A percentile compares a stretch with the other conserved stretches of the same genome.
phyloP scores from a whole-genome alignment of 257 asterid genomes.

The Dorcoceras hygrometricum region DNA sequence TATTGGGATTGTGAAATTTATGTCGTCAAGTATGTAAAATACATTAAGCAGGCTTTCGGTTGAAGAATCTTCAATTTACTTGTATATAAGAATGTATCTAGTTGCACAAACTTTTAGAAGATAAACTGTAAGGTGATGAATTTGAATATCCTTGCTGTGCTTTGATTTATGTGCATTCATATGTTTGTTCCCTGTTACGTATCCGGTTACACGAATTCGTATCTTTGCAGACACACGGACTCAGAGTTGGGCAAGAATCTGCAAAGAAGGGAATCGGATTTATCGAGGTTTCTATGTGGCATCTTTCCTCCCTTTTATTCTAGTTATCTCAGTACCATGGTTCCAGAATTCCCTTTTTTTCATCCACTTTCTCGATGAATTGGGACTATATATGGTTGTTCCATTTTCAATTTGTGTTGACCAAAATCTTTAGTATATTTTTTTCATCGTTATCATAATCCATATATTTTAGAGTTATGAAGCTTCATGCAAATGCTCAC shows the following conservation, averaged over 20 bases:
- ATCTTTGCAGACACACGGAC: conserved; percentile 80
- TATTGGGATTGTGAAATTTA: background rate
- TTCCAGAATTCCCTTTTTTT: conserved; percentile 14
- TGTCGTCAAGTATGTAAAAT: background rate
- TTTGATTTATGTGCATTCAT: background rate
- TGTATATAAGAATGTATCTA: background rate
- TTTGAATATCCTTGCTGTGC: background rate
- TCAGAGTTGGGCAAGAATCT: conserved; percentile 74
- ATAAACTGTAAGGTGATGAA: conserved; percentile 15
- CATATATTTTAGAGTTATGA: background rate
- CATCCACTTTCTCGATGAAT: background rate
- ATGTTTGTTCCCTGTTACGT: background rate
- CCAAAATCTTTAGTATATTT: background rate
- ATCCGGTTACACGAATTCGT: background rate
- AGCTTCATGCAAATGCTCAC: conserved; percentile 10
- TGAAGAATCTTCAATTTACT: too few species aligned
- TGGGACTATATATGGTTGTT: background rate
- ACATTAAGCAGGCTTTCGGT: background rate
- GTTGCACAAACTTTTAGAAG: background rate
- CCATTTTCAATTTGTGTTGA: background rate
- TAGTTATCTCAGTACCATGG: conserved; percentile 8
- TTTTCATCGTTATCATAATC: background rate
- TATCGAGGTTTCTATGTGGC: conserved; percentile 58
- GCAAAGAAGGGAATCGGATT: conserved; percentile 74
- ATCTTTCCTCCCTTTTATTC: conserved; percentile 6